These are phyloP conservation scores for Globisporangium camurandrum DNA, from an alignment of 352 stramenopile genomes.

Conservation along the genomic window DNA sequence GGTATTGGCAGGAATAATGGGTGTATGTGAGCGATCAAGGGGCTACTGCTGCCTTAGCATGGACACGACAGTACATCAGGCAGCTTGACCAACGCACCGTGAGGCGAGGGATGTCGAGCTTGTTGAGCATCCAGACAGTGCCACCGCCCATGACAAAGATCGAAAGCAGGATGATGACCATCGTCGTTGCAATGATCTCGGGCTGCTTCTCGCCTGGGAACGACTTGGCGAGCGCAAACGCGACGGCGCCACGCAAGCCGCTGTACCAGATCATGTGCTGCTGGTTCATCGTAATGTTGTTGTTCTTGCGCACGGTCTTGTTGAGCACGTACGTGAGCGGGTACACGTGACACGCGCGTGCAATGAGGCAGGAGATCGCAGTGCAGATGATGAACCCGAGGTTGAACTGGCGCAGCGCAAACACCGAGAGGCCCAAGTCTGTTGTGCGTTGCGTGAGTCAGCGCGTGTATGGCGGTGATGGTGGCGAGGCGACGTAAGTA, in stretches of 20 bases:
- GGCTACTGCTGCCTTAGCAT: neutral
- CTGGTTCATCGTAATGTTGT: conserved; percentile 78
- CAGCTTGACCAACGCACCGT: conserved; percentile 61
- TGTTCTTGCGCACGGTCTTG: conserved; percentile 30
- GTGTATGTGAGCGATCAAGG: neutral
- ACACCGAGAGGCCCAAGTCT: conserved; percentile 89
- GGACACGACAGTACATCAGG: too few relatives aligned
- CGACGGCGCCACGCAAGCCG: conserved; percentile 89
- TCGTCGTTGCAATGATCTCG: conserved; percentile 86
- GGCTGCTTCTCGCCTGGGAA: conserved; percentile 85
- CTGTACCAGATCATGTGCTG: conserved; percentile 95
- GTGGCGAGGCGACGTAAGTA: too few relatives aligned
- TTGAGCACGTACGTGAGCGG: conserved; percentile 76
- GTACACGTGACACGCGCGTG: conserved; percentile 83
- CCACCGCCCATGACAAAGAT: conserved; percentile 89
- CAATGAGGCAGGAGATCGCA: conserved; percentile 77
- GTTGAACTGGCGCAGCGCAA: conserved; percentile 72
- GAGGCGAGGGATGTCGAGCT: conserved; percentile 78
- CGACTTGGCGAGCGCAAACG: conserved; percentile 87
- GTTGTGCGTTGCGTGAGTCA: neutral
- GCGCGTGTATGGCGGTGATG: too few relatives aligned
- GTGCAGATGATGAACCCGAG: conserved; percentile 86
- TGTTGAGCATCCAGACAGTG: conserved; percentile 84
- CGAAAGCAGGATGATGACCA: conserved; percentile 89
- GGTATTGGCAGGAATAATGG: conserved; percentile 1